Base-by-base conservation (phyloP, 176 grass and related monocot species). In the Triticum timopheevii region DNA sequence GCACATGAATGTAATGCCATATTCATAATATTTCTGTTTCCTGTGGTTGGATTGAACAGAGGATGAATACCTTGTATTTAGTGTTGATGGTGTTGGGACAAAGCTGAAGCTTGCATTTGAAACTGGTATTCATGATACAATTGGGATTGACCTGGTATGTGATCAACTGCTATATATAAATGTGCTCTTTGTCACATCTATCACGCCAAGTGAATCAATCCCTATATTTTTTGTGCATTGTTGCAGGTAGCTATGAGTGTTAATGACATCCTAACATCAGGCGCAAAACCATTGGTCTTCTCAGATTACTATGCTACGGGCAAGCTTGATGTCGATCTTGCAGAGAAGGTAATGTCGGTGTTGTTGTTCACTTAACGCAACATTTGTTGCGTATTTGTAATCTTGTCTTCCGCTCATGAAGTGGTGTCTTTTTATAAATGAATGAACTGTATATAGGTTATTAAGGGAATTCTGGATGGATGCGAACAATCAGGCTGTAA, bases 81-180 rank as follows among this genome's bases (percentile, higher is more conserved):
- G 97, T 8, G 90, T 85, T 0, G 97, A 99, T 36, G 97, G 97
- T 28, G 97, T 99, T 34, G 97, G 97, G 70, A 99, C 97, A 17
- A 96, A 99, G 87, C 77, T 99, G 45, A 99, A 99, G 80, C 90
- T 99, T 87, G 97, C 97, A n/a, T 96, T 99, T 85, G 97, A 99
- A 84, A 92, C 97, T 20, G 97, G 88, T 58, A 96, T 91, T 83
- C 97, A 99, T 87, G 90, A 99, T 61, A 99, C 97, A 35, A 91
- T 99, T 85, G 97, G 97, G 35, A 91, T 96, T 85, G 94, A 99
- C 87, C 82, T 99, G 88, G 97, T 99, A 93, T 76, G 58, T 59
- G 39, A 16, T 67, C 40, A 45, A 19, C 69, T 76, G 28, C 19
- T 76, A 54, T 30, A 31, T 13, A 78, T 69, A n/a, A 44, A 44